Evolutionary conservation across 2,329 filamentous ascomycete species (phyloP).

Genomic region (Allantophomopsis lycopodina): DNA sequence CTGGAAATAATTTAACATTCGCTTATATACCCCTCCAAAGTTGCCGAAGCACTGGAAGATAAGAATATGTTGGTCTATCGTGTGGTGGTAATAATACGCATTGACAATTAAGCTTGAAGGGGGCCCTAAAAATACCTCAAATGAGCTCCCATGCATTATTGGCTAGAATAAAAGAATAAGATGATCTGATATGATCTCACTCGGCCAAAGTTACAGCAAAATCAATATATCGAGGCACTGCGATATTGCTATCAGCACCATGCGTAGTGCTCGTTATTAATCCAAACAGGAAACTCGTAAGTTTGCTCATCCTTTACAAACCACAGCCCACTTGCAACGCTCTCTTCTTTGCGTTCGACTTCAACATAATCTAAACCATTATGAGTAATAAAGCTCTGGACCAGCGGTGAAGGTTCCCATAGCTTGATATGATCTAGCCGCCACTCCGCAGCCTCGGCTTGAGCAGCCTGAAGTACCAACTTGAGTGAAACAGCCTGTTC

Average conservation of each 20-base stretch:
- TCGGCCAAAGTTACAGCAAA: too few species aligned
- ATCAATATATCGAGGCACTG: too few species aligned
- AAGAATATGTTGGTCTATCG: too few species aligned
- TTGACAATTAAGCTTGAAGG: too few species aligned
- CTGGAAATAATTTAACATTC: too few species aligned
- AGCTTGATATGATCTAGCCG: constrained; percentile 55
- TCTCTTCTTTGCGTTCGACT: constrained; percentile 42
- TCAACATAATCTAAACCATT: constrained; percentile 32
- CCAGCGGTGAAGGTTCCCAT: constrained; percentile 61
- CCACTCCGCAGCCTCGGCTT: constrained; percentile 57
- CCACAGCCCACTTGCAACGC: constrained; percentile 58
- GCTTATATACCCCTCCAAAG: too few species aligned
- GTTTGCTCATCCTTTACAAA: constrained; percentile 35
- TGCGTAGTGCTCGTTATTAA: constrained; percentile 60
- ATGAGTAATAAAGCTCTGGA: constrained; percentile 29
- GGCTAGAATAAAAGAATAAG: too few species aligned
- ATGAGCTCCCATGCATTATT: too few species aligned
- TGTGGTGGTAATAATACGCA: too few species aligned
- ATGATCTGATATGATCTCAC: too few species aligned
- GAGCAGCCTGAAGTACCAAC: constrained; percentile 51
- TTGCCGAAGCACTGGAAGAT: too few species aligned
- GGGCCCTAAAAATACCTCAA: too few species aligned
- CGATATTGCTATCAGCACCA: constrained; percentile 56
- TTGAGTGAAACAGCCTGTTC: constrained; percentile 34
- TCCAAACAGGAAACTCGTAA: constrained; percentile 45